A percentile compares a stretch with the other conserved stretches of the same genome.
Evolutionary conservation across 2,329 filamentous ascomycete genomes (phyloP).

Genomic region (Xenoacremonium recifei): DNA sequence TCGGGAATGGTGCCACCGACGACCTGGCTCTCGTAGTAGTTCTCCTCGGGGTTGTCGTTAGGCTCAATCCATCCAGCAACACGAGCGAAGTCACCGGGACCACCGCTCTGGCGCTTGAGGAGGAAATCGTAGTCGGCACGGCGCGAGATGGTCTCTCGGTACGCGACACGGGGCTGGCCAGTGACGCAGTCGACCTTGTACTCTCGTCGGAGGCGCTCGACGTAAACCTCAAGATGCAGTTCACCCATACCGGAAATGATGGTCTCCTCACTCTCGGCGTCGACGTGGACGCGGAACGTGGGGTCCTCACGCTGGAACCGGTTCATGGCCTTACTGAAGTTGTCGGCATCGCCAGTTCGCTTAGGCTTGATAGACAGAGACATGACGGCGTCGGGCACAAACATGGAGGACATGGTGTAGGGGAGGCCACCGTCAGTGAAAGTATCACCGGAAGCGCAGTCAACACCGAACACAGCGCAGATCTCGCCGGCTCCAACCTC

Average conservation of each 20-base stretch:
- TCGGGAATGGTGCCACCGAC: conserved; percentile 89
- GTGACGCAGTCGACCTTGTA: conserved; percentile 95
- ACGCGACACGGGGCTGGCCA: conserved; percentile 95
- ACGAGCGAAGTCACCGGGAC: conserved; percentile 91
- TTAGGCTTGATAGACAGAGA: conserved; percentile 97
- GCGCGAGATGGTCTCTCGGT: conserved; percentile 87
- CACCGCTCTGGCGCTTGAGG: conserved; percentile 92
- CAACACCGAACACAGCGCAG: conserved; percentile 96
- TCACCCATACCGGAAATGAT: conserved; percentile 99
- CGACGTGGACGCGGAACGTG: conserved; percentile 92
- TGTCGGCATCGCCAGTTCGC: conserved; percentile 83
- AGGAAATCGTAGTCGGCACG: conserved; percentile 86
- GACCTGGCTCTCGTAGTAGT: conserved; percentile 84
- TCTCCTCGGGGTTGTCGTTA: conserved; percentile 67
- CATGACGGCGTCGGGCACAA: conserved; percentile 96
- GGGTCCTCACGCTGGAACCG: conserved; percentile 98
- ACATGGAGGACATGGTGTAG: conserved; percentile 98
- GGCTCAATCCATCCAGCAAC: conserved; percentile 93
- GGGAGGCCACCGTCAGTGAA: conserved; percentile 92
- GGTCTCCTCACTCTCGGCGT: conserved; percentile 89
- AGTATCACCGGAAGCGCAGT: conserved; percentile 96
- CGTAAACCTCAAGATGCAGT: conserved; percentile 93
- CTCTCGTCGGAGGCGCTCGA: conserved; percentile 94
- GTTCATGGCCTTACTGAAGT: conserved; percentile 98
- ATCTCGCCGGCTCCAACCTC: conserved; percentile 97